These are phyloP conservation scores for Fusarium ramigenum DNA, from an alignment of 2,329 filamentous ascomycete species.

Conservation along the genomic window DNA sequence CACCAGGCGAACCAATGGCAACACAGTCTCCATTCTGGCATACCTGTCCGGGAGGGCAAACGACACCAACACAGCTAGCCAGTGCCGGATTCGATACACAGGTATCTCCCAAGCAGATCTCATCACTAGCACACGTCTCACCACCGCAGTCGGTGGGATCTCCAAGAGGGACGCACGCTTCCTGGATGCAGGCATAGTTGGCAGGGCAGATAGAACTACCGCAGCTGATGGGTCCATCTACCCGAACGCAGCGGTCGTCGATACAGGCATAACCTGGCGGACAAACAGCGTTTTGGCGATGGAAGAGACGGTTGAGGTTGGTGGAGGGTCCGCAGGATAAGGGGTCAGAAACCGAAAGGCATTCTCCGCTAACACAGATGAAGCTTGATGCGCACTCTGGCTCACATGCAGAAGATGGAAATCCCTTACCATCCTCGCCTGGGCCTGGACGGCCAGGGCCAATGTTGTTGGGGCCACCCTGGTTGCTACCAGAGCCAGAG, in stretches of 20 bases:
- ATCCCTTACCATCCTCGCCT: neutral
- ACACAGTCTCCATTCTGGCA: conserved; percentile 14
- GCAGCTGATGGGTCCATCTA: conserved; percentile 11
- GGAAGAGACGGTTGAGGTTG: neutral
- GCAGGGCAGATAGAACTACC: conserved; percentile 1
- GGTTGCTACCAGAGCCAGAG: neutral
- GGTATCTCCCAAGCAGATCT: conserved; percentile 18
- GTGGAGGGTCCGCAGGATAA: neutral
- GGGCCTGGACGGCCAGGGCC: neutral
- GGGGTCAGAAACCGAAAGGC: conserved; percentile 3
- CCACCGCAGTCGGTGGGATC: conserved; percentile 17
- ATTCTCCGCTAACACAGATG: conserved; percentile 14
- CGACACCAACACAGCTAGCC: neutral
- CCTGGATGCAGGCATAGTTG: conserved; percentile 19
- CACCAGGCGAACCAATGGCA: neutral
- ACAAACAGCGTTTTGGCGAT: conserved; percentile 14
- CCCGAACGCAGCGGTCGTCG: conserved; percentile 6
- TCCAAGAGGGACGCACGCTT: conserved; percentile 10
- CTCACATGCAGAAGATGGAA: neutral
- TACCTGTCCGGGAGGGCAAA: neutral
- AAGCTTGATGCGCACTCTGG: neutral
- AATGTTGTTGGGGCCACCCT: neutral
- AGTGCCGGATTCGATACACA: conserved; percentile 6
- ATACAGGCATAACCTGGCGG: conserved; percentile 17
- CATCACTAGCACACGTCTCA: neutral